Base-by-base conservation (phyloP, 2,329 filamentous ascomycete genomes). In the Fusarium solani-melongenae region DNA sequence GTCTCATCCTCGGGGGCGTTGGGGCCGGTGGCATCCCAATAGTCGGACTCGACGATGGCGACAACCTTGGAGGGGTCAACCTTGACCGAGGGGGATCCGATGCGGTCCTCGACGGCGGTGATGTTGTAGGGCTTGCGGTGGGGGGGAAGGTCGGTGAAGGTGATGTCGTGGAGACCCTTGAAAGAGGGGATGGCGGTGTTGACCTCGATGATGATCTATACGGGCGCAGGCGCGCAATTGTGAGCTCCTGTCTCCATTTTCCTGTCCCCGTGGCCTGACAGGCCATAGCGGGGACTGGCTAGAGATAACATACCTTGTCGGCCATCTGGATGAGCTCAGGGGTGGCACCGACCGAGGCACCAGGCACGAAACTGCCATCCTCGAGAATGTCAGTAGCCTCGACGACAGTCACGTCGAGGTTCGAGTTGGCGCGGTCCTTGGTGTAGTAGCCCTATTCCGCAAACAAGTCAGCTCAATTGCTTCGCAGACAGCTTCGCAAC, bases 251-350 rank as follows among this genome's bases (percentile, higher is more conserved):
- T 20, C 20, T 49, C 7, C 33, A 31, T 29, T 24, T 22, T 33
- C 10, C 29, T 17, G 17, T 14, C 20, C 31, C 39, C 22, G 31
- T 41, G 53, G 41, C 62, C n/a, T 57, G 36, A 44, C n/a, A 22
- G 14, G 31, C 33, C 27, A 57, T 56, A 41, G 44, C 17, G 49
- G 51, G 9, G 33, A 11, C 36, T 29, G 15, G 63, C 24, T 58
- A 34, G 36, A 39, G 51, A 51, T 66, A 27, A 64, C 76, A 56
- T 78, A 89, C 88, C 86, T 97, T 97, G 81, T 97, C 94, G 60
- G 94, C 94, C 90, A 97, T 94, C 84, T 97, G 94, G 57, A 97
- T 88, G 62, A 97, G 88, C 82, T 97, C 94, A 6, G 94, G 94
- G 4, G 92, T 93, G 14, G 94, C 94, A 63, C 94, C 94, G 29